phyloP scores from a whole-genome alignment of 1,139 yeast species.

The Geotrichum histeridarum region DNA sequence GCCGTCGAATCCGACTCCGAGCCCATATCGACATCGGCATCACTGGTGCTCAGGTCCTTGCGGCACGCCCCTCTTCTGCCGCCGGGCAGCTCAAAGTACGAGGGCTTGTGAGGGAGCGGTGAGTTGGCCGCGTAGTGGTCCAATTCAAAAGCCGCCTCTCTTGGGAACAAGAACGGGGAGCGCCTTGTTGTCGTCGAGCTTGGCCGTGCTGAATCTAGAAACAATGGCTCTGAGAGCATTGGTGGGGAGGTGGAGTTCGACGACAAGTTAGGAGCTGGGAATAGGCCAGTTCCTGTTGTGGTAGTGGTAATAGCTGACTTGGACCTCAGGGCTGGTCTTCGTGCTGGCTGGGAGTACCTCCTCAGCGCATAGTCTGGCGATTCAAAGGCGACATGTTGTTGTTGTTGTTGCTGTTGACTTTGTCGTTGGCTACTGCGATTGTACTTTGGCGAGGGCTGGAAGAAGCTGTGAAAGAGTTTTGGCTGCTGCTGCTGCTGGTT shows the following conservation, averaged over 20 bases:
- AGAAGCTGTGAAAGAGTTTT: neutral
- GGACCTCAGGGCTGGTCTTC: no score
- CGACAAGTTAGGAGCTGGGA: slow-evolving; percentile 13
- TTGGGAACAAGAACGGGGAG: neutral
- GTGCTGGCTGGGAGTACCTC: no score
- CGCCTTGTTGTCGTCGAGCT: slow-evolving; percentile 12
- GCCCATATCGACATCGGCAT: slow-evolving; percentile 10
- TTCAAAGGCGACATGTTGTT: no score
- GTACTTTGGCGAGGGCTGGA: slow-evolving; percentile 1
- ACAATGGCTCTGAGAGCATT: slow-evolving; percentile 13
- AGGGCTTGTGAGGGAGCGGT: slow-evolving; percentile 24
- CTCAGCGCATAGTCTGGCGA: no score
- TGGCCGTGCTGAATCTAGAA: slow-evolving; percentile 8
- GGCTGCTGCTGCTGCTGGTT: neutral
- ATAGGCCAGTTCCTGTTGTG: neutral
- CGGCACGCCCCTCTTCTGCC: neutral
- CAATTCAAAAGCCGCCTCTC: slow-evolving; percentile 5
- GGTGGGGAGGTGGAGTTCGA: slow-evolving; percentile 16
- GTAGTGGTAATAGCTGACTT: no score
- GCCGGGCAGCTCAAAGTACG: slow-evolving; percentile 5
- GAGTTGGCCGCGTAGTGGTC: slow-evolving; percentile 4
- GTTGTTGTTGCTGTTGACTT: no score
- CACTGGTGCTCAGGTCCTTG: neutral
- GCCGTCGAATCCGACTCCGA: slow-evolving; percentile 4
- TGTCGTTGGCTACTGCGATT: no score